A percentile compares a stretch with the other conserved stretches of the same genome.
phyloP scores from a whole-genome alignment of 345 rosid genomes.

The Crucihimalaya himalaica region DNA sequence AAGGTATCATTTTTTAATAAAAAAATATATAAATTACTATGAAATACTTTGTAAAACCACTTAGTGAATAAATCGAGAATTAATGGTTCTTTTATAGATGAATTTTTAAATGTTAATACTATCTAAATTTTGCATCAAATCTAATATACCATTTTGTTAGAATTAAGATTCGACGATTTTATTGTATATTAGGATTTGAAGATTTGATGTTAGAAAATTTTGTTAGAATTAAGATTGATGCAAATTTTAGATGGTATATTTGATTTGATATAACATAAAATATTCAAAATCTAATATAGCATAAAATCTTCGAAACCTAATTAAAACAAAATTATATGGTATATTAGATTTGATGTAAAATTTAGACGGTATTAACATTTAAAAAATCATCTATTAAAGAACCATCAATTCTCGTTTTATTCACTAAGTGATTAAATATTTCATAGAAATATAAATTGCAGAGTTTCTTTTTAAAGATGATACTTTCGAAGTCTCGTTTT shows the following conservation, averaged over 20 bases:
- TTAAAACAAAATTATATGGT: background rate
- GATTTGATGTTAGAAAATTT: too few relatives aligned
- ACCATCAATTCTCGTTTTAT: background rate
- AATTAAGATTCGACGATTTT: too few relatives aligned
- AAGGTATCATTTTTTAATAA: background rate
- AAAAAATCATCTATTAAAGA: background rate
- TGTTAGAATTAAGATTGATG: too few relatives aligned
- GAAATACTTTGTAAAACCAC: background rate
- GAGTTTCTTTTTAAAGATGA: background rate
- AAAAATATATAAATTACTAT: background rate
- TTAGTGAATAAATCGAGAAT: background rate
- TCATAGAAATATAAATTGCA: background rate
- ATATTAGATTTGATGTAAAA: background rate
- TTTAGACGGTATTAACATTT: background rate
- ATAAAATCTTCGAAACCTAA: too few relatives aligned
- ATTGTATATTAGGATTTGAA: too few relatives aligned
- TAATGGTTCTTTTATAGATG: background rate
- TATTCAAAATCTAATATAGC: too few relatives aligned
- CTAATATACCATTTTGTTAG: too few relatives aligned
- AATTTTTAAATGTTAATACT: too few relatives aligned
- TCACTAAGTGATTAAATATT: background rate
- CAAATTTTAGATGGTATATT: too few relatives aligned
- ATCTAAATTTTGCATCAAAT: too few relatives aligned
- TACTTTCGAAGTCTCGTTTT: background rate
- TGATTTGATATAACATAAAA: too few relatives aligned